Conservation (phyloP, 352 stramenopile species). For the Phytophthora boehmeriae region DNA sequence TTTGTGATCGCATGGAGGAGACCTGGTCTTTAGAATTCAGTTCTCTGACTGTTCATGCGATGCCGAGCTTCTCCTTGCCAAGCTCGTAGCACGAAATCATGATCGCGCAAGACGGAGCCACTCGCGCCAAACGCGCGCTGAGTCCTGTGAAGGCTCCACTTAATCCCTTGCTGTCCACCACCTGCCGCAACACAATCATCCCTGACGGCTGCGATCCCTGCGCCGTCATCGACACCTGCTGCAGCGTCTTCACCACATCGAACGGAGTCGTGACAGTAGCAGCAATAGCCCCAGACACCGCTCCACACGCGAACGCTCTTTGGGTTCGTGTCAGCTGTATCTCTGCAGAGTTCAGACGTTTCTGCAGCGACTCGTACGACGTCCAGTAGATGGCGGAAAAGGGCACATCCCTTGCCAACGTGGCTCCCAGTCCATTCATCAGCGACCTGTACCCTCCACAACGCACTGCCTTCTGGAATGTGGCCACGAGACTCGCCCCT, state of each 20-base stretch:
- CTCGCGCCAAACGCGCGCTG: constrained; percentile 63
- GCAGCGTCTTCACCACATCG: constrained; percentile 96
- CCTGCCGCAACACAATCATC: constrained; percentile 47
- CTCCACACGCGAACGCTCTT: constrained; percentile 87
- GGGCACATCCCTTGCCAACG: constrained; percentile 93
- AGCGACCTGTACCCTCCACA: constrained; percentile 80
- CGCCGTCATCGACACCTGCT: constrained; percentile 67
- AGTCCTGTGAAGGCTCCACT: constrained; percentile 69
- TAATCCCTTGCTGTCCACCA: constrained; percentile 55
- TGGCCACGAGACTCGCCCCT: constrained; percentile 37
- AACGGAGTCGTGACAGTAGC: constrained; percentile 94
- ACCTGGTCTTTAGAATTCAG: neutral
- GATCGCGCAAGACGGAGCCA: constrained; percentile 84
- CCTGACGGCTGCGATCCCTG: constrained; percentile 46
- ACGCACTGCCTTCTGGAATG: constrained; percentile 62
- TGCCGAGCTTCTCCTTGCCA: constrained; percentile 70
- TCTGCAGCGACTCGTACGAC: constrained; percentile 86
- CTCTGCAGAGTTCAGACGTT: constrained; percentile 14
- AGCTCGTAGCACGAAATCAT: constrained; percentile 89
- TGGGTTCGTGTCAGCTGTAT: constrained; percentile 53
- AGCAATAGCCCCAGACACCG: constrained; percentile 86
- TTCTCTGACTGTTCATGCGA: constrained; percentile 42
- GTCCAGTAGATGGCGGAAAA: constrained; percentile 97
- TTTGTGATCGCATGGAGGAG: no score
- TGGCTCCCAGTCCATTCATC: constrained; percentile 89